Base-by-base conservation (phyloP, 2,329 filamentous ascomycete species). In the Emergomyces orientalis region DNA sequence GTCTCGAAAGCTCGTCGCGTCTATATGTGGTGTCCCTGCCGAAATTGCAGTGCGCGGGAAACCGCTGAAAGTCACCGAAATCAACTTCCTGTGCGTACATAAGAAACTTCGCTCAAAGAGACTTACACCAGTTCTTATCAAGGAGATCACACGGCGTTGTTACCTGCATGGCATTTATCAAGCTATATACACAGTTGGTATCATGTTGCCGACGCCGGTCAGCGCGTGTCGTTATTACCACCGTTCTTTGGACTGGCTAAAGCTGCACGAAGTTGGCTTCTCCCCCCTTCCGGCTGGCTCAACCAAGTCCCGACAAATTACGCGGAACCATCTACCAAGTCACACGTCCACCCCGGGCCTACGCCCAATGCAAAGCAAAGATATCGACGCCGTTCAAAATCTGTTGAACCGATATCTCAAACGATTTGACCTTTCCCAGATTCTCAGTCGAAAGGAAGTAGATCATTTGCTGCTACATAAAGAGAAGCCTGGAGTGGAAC, bases 21-120 rank as follows among this genome's bases (percentile, higher is more conserved):
- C 96, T 76, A 97, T 99, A 73, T 95, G 91, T 49, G 94, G 91
- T 69, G 90, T 97, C 55, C 94, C 94, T 0, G 87, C 94, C 64
- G 84, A 87, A 67, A 81, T 99, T 63, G 87, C 88, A 60, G 87
- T 99, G 52, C 89, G 92, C 66, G 81, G 88, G 64, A 89, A 89
- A 64, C 78, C 84, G 63, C 78, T 99, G 64, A 84, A 86, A 66
- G 88, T 89, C 68, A 91, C 90, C 58, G 94, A 99, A 76, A 94
- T 99, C 78, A 99, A 99, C 80, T 99, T 97, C 78, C 87, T 99
- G 68, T 96, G 92, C 72, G 88, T 99, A 62, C 94, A 99, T 82
- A 97, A 97, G 82, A 97, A 97, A 78, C 86, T 99, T 39, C 90
- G 94, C 59, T 86, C 89, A 63, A 97, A 97, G 80, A 88, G 94